Evolutionary conservation across 805 yeast genomes (phyloP), one percentile per base, ranked within the genome.

Genomic region (Cyberlindnera maritima): DNA sequence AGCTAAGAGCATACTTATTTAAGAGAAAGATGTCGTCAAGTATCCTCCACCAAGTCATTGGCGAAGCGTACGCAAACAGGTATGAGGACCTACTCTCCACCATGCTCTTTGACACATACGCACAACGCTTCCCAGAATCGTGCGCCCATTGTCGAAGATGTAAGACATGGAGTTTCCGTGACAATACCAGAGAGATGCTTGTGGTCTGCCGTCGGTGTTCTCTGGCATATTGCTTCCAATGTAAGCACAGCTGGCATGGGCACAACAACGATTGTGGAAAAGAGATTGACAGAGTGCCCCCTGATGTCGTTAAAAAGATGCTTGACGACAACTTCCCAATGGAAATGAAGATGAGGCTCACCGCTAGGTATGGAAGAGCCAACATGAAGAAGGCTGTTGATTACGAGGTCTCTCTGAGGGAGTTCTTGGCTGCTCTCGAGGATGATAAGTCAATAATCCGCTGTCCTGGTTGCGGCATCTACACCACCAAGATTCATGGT

Each of bases 161-260:
- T 53, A 56, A 64, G 1, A 62, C 62, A 4, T 72, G 73, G 67
- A 71, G 80, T 23, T 68, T 80, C 31, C 63, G 80, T 39, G 71
- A 71, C 18, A 69, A 78, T 50, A 60, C 69, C 14, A 71, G 70
- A 45, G 79, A 76, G 9, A 60, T 70, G 9, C 62, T 81, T 46
- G 68, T 77, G 3, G 67, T 73, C 17, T 82, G 88, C 55, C 63
- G 69, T 0, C 49, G 58, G 4, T 82, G 87, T 57, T 60, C 63
- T 11, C 69, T 73, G 52, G 80, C 81, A 0, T 82, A 80, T 52
- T 82, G 88, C 55, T 68, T 69, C 49, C 69, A 68, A 23, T 82
- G 88, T 60, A 61, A 70, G 6, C 81, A 74, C 52, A 76, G 85
- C 3, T 81, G 83, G 81, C 88, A 82, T 61, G 84, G 85, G 1